Conservation (phyloP, 192 early-diverging fungal species). For the Gamsiella multidivaricata region DNA sequence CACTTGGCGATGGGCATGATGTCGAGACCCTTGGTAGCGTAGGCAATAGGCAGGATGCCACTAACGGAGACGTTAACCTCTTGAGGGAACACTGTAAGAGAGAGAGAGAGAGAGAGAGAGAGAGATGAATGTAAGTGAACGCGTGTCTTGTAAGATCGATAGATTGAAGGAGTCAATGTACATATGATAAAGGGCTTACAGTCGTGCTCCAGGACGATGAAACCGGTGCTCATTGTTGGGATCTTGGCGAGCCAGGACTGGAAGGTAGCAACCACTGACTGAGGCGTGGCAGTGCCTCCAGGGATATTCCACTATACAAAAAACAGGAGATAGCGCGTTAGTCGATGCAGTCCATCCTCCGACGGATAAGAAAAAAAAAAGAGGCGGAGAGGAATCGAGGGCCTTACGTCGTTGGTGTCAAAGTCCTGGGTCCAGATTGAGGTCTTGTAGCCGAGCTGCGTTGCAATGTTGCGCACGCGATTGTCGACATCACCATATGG, state of each 20-base stretch:
- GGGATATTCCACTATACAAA: slow-evolving; percentile 32
- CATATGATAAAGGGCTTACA: not conserved
- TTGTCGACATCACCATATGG: slow-evolving; percentile 58
- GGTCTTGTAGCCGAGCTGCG: slow-evolving; percentile 57
- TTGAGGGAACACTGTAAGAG: slow-evolving; percentile 29
- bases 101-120: not conserved
- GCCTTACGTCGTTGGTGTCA: slow-evolving; percentile 64
- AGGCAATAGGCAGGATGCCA: slow-evolving; percentile 29
- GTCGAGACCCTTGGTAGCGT: slow-evolving; percentile 11
- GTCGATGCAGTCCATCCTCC: not conserved
- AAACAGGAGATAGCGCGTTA: not conserved
- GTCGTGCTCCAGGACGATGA: slow-evolving; percentile 64
- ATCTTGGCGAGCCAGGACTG: slow-evolving; percentile 55
- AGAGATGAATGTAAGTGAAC: not conserved
- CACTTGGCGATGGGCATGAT: slow-evolving; percentile 51
- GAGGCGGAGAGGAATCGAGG: not conserved
- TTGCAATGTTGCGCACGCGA: slow-evolving; percentile 59
- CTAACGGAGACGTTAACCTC: slow-evolving; percentile 59
- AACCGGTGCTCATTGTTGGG: slow-evolving; percentile 53
- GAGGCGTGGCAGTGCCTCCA: slow-evolving; percentile 17
- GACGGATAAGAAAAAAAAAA: not conserved
- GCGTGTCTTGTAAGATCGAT: no score
- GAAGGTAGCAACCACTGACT: slow-evolving; percentile 33
- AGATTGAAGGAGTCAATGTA: no score
- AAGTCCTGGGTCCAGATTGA: slow-evolving; percentile 59